Evolutionary conservation across 2,329 filamentous ascomycete genomes (phyloP).

Genomic region (Camillea tinctor): DNA sequence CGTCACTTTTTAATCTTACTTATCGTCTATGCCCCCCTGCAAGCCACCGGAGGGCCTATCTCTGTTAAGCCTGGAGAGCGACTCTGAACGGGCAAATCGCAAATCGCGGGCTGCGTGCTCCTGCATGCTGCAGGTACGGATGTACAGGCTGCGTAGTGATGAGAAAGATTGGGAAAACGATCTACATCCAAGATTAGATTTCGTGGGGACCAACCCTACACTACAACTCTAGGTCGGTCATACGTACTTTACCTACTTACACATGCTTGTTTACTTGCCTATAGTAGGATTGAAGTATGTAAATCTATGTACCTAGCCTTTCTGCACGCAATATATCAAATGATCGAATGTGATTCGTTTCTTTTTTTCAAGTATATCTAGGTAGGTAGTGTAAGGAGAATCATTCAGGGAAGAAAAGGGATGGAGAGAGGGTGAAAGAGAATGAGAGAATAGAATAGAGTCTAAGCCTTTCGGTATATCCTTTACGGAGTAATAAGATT

Average conservation of each 20-base stretch:
- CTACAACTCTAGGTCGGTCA: not conserved
- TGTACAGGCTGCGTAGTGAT: conserved; percentile 9
- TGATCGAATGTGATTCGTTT: not conserved
- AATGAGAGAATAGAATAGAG: too few species aligned
- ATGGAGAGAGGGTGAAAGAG: too few species aligned
- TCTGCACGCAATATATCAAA: not conserved
- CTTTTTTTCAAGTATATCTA: too few species aligned
- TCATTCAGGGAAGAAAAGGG: not conserved
- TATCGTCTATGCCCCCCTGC: conserved; percentile 15
- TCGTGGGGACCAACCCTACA: not conserved
- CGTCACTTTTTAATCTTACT: conserved; percentile 28
- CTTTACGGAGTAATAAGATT: too few species aligned
- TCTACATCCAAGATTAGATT: not conserved
- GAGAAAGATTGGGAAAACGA: not conserved
- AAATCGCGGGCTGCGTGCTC: conserved; percentile 14
- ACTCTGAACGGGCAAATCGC: not conserved
- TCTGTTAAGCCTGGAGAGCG: too few species aligned
- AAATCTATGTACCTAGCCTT: too few species aligned
- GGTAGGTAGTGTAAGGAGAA: too few species aligned
- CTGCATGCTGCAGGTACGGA: conserved; percentile 24
- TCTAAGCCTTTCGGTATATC: not conserved
- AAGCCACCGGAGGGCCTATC: not conserved
- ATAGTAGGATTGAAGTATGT: too few species aligned
- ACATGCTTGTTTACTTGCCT: too few species aligned
- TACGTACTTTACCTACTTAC: too few species aligned